Conservation (phyloP, 2,329 filamentous ascomycete species). For the Alternaria longipes region DNA sequence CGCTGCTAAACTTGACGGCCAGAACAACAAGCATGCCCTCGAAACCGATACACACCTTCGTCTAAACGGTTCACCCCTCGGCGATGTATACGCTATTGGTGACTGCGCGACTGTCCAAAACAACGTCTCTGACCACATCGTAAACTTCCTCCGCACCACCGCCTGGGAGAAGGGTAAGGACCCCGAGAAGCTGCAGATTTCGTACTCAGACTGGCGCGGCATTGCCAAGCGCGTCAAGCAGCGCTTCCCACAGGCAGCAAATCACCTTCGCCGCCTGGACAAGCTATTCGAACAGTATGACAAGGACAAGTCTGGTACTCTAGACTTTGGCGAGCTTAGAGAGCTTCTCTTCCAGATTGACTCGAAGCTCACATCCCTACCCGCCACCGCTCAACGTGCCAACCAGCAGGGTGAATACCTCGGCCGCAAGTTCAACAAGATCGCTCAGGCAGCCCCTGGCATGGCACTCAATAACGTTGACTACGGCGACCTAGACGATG, state of each 20-base stretch:
- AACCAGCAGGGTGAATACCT: constrained; percentile 96
- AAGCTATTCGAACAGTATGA: constrained; percentile 92
- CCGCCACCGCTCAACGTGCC: constrained; percentile 93
- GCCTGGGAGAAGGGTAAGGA: constrained; percentile 93
- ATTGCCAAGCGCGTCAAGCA: constrained; percentile 85
- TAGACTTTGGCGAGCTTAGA: constrained; percentile 91
- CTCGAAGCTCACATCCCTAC: constrained; percentile 89
- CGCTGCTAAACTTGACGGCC: constrained; percentile 76
- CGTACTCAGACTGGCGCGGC: constrained; percentile 86
- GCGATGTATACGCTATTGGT: constrained; percentile 95
- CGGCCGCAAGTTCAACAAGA: constrained; percentile 91
- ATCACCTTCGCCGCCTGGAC: constrained; percentile 88
- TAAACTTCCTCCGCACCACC: constrained; percentile 86
- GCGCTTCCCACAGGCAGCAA: constrained; percentile 88
- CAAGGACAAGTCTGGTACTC: constrained; percentile 88
- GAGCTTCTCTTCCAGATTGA: constrained; percentile 93
- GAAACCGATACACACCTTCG: constrained; percentile 95
- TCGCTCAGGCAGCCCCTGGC: constrained; percentile 79
- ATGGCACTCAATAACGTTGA: constrained; percentile 80
- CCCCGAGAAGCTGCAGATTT: constrained; percentile 85
- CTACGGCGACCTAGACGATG: constrained; percentile 90
- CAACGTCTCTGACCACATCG: constrained; percentile 90
- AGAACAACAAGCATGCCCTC: constrained; percentile 89
- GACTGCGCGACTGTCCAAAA: constrained; percentile 98
- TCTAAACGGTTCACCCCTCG: constrained; percentile 84